Percentiles rank a stretch among this genome's conserved stretches.
These are phyloP conservation scores for Fusarium solani-melongenae DNA, from an alignment of 2,329 filamentous ascomycete genomes.

Conservation along the genomic window DNA sequence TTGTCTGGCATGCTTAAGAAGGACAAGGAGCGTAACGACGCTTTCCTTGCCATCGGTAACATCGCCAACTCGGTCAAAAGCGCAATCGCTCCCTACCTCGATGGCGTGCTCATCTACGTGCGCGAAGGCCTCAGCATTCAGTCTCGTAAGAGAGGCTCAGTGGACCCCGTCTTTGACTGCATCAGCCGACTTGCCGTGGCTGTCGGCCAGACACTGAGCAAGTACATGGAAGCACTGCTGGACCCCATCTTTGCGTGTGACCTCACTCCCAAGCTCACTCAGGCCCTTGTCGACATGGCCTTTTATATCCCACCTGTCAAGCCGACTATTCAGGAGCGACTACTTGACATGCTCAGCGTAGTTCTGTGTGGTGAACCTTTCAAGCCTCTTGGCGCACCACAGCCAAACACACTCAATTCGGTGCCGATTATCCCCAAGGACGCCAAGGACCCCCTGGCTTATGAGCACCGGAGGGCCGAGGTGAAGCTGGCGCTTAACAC, in stretches of 20 bases:
- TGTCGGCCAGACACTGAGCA: slow-evolving; percentile 95
- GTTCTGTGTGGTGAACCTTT: slow-evolving; percentile 94
- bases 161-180: slow-evolving; percentile 92
- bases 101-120: slow-evolving; percentile 93
- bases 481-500: slow-evolving; percentile 95
- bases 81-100: slow-evolving; percentile 92
- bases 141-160: slow-evolving; percentile 72
- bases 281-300: slow-evolving; percentile 97
- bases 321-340: slow-evolving; percentile 89
- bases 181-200: slow-evolving; percentile 96
- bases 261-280: slow-evolving; percentile 90
- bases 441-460: slow-evolving; percentile 83
- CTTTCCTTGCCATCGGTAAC: slow-evolving; percentile 95
- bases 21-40: slow-evolving; percentile 92
- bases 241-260: slow-evolving; percentile 98
- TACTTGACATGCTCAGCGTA: slow-evolving; percentile 94
- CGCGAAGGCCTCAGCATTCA: slow-evolving; percentile 88
- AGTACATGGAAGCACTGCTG: slow-evolving; percentile 95
- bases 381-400: slow-evolving; percentile 89
- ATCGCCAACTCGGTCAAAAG: slow-evolving; percentile 97
- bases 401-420: slow-evolving; percentile 80
- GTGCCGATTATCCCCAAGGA: slow-evolving; percentile 89
- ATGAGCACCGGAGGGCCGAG: slow-evolving; percentile 84
- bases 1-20: slow-evolving; percentile 93
- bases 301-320: slow-evolving; percentile 98